Evolutionary conservation across 2,329 filamentous ascomycete species (phyloP), one percentile per base, ranked within the genome.

Genomic region (Colletotrichum gloeosporioides): DNA sequence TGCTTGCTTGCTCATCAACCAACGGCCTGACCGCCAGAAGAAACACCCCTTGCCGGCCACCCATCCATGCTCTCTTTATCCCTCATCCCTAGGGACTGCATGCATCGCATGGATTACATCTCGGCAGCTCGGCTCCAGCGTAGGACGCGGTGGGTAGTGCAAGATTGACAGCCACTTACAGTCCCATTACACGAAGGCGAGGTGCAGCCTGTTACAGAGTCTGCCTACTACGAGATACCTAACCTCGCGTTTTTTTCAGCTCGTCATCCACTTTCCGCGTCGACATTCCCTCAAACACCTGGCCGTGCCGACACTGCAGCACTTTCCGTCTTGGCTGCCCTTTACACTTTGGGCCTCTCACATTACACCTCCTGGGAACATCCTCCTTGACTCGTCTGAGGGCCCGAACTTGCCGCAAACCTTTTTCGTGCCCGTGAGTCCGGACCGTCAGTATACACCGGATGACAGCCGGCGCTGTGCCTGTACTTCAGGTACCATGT

Each of bases 391-490:
- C 15, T 49, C 27, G 44, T 49, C 57, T 55, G 39, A 66, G 44
- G 63, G 27, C 55, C 44, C 69, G 73, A 75, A 75, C 62, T 18
- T 27, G 53, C 49, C 73, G 63, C 39, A 57, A 68, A 61, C 57
- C 61, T 74, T 69, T 27, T 64, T 44, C 6, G 36, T 22, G n/a
- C 27, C 29, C 39, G 32, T 57, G 32, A 68, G 64, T 39, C 69
- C 73, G 69, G 73, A 69, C 70, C 62, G 69, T 62, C 63, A 44
- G 53, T 36, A 61, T 44, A 69, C 64, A 69, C 69, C 57, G 36
- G 64, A 69, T 76, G 73, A 76, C 63, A 76, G 57, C 69, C 63
- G 70, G 34, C 44, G 57, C 32, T 36, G 57, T 73, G 57, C 73
- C 39, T 68, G 39, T 29, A 57, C 61, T 1, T 13, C 44, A 27